phyloP scores from a whole-genome alignment of 2,329 filamentous ascomycete genomes.

The Fusarium luffae region DNA sequence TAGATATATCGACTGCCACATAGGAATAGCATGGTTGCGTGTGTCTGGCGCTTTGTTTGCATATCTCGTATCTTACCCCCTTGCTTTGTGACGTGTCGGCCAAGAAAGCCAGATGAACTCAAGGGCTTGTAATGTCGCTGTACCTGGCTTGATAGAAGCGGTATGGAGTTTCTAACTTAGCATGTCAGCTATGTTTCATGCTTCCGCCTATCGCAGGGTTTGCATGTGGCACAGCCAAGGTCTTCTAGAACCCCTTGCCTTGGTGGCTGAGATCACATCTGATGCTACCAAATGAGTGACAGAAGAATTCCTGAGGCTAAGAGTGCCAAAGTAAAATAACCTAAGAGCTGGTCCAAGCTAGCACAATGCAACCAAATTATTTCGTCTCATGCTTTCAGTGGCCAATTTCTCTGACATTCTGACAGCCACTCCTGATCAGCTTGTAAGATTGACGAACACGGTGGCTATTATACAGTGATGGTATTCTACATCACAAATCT shows the following conservation, averaged over 20 bases:
- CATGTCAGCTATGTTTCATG: background rate
- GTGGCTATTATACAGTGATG: background rate
- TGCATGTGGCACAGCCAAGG: background rate
- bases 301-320: background rate
- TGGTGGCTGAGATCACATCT: background rate
- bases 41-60: background rate
- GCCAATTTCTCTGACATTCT: background rate
- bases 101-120: background rate
- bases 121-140: background rate
- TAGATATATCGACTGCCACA: constrained; percentile 14
- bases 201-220: background rate
- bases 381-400: background rate
- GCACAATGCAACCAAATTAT: background rate
- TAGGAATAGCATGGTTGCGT: constrained; percentile 31
- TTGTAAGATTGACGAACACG: background rate
- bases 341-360: background rate
- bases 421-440: background rate
- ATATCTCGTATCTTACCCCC: background rate
- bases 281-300: background rate
- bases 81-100: background rate
- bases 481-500: background rate
- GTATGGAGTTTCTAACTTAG: background rate
- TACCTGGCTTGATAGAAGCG: background rate
- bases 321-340: background rate
- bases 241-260: background rate